Conservation (phyloP, 2,329 filamentous ascomycete species). For the Beauveria medogensis region DNA sequence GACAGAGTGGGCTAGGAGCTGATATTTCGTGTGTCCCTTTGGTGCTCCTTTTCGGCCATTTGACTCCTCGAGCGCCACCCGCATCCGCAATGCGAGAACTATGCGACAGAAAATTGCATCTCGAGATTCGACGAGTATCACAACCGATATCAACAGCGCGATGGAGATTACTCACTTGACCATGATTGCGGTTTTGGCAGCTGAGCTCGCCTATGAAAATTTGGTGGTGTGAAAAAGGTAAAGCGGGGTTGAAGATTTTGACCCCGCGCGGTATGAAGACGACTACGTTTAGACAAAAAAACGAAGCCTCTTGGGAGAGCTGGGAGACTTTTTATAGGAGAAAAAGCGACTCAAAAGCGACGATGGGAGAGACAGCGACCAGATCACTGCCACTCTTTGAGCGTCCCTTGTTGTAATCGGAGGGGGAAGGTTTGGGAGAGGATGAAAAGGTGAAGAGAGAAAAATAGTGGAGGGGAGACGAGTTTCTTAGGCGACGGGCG, state of each 20-base stretch:
- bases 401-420: slow-evolving; percentile 25
- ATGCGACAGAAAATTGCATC: not conserved
- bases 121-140: not conserved
- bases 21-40: not conserved
- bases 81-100: not conserved
- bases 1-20: not conserved
- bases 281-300: slow-evolving; percentile 7
- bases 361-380: slow-evolving; percentile 31
- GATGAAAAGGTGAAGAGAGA: slow-evolving; percentile 19
- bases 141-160: not conserved
- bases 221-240: slow-evolving; percentile 25
- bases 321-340: slow-evolving; percentile 9
- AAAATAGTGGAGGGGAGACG: slow-evolving; percentile 19
- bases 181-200: slow-evolving; percentile 85
- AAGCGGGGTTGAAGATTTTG: slow-evolving; percentile 39
- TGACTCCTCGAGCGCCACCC: not conserved
- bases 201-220: slow-evolving; percentile 33
- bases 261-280: slow-evolving; percentile 10
- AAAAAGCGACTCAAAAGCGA: slow-evolving; percentile 24
- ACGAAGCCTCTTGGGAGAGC: slow-evolving; percentile 8
- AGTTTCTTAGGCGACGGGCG: slow-evolving; percentile 14
- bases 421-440: slow-evolving; percentile 17
- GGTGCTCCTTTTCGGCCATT: not conserved
- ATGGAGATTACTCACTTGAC: slow-evolving; percentile 75
- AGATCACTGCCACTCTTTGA: slow-evolving; percentile 33